phyloP scores from a whole-genome alignment of 345 rosid species.

The Citrus inodora region DNA sequence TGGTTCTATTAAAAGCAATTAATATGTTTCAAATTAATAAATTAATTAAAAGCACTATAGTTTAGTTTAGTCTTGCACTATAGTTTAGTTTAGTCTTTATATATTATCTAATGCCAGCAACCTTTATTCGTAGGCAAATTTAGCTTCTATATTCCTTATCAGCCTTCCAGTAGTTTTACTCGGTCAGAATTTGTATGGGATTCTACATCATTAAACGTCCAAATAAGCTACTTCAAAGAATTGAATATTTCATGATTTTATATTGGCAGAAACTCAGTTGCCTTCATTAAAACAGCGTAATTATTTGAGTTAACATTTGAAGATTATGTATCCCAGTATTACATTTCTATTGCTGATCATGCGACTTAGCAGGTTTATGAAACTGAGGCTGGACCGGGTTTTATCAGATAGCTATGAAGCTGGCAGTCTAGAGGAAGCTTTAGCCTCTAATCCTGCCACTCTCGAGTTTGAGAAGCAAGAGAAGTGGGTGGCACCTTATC shows the following conservation, averaged over 20 bases:
- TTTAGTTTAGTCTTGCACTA: no score
- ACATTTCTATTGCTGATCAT: conserved; percentile 4
- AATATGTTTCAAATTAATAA: no score
- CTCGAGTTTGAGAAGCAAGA: conserved; percentile 75
- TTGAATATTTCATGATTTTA: not conserved
- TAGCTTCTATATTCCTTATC: not conserved
- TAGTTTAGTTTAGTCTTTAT: no score
- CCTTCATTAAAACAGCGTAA: not conserved
- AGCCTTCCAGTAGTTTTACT: not conserved
- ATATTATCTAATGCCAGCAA: no score
- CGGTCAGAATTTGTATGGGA: no score
- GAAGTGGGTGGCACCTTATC: conserved; percentile 91
- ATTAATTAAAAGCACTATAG: no score
- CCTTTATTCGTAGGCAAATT: not conserved
- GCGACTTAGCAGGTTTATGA: conserved; percentile 73
- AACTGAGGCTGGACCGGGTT: conserved; percentile 92
- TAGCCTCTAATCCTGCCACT: conserved; percentile 66
- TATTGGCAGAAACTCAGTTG: not conserved
- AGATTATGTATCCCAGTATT: not conserved
- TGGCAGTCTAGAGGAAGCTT: conserved; percentile 63
- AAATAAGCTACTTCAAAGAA: no score
- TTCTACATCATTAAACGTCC: no score
- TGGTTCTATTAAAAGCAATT: no score
- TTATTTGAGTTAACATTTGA: not conserved
- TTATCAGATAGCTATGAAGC: conserved; percentile 72